Evolutionary conservation across 2,329 filamentous ascomycete species (phyloP), one percentile per base, ranked within the genome.

Genomic region (Leptographium flavum): DNA sequence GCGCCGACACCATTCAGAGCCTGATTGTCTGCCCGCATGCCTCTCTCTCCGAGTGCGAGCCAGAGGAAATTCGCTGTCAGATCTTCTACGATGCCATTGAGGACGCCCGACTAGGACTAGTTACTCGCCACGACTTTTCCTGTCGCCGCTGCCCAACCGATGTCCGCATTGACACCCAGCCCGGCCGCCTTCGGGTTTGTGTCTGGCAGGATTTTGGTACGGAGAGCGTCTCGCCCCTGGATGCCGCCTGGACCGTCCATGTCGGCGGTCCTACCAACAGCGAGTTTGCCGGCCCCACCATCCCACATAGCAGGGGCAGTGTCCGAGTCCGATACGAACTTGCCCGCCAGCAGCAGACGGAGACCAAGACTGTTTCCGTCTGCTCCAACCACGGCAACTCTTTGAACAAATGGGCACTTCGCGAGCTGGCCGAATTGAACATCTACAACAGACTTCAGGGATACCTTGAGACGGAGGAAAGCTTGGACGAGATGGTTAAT

Each of bases 111-210:
- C 7, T 21, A 0, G 45, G 45, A 9, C 15, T 36, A 41, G 15
- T 7, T 10, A 22, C 45, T 1, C 28, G 15, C 15, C 30, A 17
- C 1, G 32, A 47, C 41, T 47, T 40, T 37, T n/a, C 45, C 2
- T 47, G 45, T 17, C 36, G 36, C 3, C 41, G 17, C 23, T 47
- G 45, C n/a, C 36, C 41, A n/a, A 43, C 41, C 5, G 45, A 47
- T n/a, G 21, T 41, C 3, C n/a, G 23, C 14, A 37, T 47, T 9
- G n/a, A 36, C 9, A 43, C 41, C 15, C n/a, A 32, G 19, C 36
- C 36, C 2, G 36, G 45, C 14, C 40, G 41, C 7, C 17, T 47
- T n/a, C 27, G 19, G n/a, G 15, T 47, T 4, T 31, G 41, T 5
- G 8, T 39, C 3, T 47, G 40, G 40, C 41, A 47, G 10, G 45